Conservation (phyloP, 345 rosid species). For the Gossypium raimondii region DNA sequence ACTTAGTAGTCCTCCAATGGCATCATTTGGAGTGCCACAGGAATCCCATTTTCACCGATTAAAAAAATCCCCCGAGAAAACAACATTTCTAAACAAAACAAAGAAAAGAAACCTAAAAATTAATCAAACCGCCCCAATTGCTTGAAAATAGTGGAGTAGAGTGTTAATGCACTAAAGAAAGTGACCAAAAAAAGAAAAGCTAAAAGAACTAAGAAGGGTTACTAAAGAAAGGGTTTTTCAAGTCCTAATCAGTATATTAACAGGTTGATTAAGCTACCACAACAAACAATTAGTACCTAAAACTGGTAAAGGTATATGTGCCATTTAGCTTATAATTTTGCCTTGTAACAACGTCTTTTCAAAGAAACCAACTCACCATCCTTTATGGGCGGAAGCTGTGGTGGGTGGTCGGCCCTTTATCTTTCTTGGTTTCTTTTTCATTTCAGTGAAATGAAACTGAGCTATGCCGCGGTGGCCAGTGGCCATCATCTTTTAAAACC, state of each 20-base stretch:
- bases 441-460: not conserved
- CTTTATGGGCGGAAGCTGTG: not conserved
- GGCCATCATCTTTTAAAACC: not conserved
- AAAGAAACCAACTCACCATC: not conserved
- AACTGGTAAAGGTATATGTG: not conserved
- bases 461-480: not conserved
- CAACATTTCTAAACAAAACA: not conserved
- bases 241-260: not conserved
- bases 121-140: constrained; percentile 14
- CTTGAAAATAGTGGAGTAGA: not conserved
- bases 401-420: constrained; percentile 11
- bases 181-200: not conserved
- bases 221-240: not conserved
- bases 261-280: not conserved
- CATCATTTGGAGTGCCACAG: constrained; percentile 7
- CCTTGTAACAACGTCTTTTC: not conserved
- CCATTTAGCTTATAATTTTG: not conserved
- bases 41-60: constrained; percentile 1
- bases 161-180: not conserved
- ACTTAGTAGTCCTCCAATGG: constrained; percentile 2
- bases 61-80: not conserved
- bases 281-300: not conserved
- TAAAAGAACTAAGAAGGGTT: not conserved
- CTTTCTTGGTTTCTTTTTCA: not conserved
- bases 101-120: not conserved